phyloP scores from a whole-genome alignment of 2,329 filamentous ascomycete species.

The Metarhizium sp. region DNA sequence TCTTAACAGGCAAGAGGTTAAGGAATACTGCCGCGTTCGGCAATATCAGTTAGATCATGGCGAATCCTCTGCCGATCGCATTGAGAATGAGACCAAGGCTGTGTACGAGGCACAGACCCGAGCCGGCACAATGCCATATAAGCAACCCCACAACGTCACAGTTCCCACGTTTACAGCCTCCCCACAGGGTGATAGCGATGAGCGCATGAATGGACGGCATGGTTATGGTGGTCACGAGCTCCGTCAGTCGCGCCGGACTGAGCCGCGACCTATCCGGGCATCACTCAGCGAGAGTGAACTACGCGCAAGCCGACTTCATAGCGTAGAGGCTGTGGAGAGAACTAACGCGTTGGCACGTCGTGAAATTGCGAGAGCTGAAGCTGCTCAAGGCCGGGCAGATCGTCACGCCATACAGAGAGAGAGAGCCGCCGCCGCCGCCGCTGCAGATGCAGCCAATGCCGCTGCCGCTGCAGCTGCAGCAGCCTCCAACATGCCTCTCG shows the following conservation, averaged over 20 bases:
- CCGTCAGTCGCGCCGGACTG: conserved; percentile 33
- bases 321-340: conserved; percentile 30
- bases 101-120: conserved; percentile 40
- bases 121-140: conserved; percentile 22
- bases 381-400: conserved; percentile 40
- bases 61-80: conserved; percentile 37
- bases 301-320: conserved; percentile 13
- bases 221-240: conserved; percentile 27
- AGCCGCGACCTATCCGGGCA: conserved; percentile 21
- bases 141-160: conserved; percentile 10
- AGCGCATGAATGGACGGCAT: conserved; percentile 6
- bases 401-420: conserved; percentile 34
- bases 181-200: conserved; percentile 10
- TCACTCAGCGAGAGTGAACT: conserved; percentile 13
- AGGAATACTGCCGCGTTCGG: conserved; percentile 54
- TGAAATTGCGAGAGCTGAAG: conserved; percentile 43
- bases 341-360: conserved; percentile 40
- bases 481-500: conserved; percentile 10
- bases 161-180: conserved; percentile 14
- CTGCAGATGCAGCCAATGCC: conserved; percentile 20
- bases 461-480: conserved; percentile 16
- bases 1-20: conserved; percentile 45
- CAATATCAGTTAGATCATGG: conserved; percentile 47
- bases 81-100: conserved; percentile 41
- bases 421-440: conserved; percentile 23